A percentile compares a stretch with the other conserved stretches of the same genome.
These are phyloP conservation scores for Pythium brassicae DNA, from an alignment of 352 stramenopile species.

Conservation along the genomic window DNA sequence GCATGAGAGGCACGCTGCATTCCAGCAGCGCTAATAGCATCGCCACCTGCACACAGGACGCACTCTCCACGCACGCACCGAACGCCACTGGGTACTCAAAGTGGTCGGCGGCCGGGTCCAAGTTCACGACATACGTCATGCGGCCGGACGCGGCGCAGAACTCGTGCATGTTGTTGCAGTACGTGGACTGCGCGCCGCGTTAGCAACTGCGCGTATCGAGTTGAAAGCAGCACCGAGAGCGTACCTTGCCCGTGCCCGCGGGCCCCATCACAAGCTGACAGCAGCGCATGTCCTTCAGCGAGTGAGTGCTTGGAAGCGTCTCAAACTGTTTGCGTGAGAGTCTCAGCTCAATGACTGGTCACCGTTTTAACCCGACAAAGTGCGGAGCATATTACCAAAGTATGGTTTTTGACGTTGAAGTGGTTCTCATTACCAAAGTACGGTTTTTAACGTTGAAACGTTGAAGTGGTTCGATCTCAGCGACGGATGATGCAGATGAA, in stretches of 20 bases:
- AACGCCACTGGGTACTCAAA: slow-evolving; percentile 89
- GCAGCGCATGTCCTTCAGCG: slow-evolving; percentile 55
- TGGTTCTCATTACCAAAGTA: too few species aligned
- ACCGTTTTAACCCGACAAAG: too few species aligned
- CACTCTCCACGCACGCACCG: slow-evolving; percentile 31
- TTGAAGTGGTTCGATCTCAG: too few species aligned
- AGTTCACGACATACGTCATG: slow-evolving; percentile 95
- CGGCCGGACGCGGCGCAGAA: slow-evolving; percentile 81
- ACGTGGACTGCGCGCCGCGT: slow-evolving; percentile 69
- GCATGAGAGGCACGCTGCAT: background rate
- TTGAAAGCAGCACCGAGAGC: background rate
- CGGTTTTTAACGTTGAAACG: too few species aligned
- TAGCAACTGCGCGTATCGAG: too few species aligned
- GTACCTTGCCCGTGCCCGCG: slow-evolving; percentile 88
- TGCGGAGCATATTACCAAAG: too few species aligned
- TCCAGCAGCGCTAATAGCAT: slow-evolving; percentile 9
- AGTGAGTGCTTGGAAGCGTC: too few species aligned
- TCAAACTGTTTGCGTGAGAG: too few species aligned
- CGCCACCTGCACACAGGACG: too few species aligned
- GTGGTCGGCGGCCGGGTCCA: slow-evolving; percentile 93
- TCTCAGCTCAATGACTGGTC: too few species aligned
- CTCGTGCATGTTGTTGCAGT: slow-evolving; percentile 93
- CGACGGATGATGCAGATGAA: background rate
- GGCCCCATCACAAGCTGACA: slow-evolving; percentile 91
- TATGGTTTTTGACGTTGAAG: too few species aligned